phyloP scores from a whole-genome alignment of 495 filamentous ascomycete genomes.

The Penicillium subrubescens region DNA sequence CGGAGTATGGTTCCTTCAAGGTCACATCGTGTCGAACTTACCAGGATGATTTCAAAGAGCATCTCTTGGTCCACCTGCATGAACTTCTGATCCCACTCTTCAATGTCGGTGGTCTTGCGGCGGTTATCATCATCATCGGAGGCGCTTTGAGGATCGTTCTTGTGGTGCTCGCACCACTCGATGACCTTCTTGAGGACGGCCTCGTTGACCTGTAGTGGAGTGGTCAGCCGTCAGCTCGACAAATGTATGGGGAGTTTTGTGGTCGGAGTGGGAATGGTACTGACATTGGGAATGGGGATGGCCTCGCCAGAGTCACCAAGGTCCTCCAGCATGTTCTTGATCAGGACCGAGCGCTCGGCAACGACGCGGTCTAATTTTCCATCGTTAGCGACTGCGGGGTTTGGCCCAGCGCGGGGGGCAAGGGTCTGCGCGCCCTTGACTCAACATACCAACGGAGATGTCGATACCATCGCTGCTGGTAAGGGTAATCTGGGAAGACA shows the following conservation, averaged over 20 bases:
- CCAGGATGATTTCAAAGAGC: conserved; percentile 98
- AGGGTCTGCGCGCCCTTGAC: not conserved
- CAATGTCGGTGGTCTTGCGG: conserved; percentile 98
- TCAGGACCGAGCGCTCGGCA: conserved; percentile 88
- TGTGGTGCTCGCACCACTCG: conserved; percentile 97
- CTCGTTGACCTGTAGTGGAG: conserved; percentile 74
- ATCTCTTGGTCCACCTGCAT: conserved; percentile 99
- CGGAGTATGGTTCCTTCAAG: not conserved
- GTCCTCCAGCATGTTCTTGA: conserved; percentile 98
- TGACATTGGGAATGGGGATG: conserved; percentile 87
- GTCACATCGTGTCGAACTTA: conserved; percentile 49
- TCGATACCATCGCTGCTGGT: conserved; percentile 59
- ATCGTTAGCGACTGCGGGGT: not conserved
- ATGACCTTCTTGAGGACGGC: conserved; percentile 91
- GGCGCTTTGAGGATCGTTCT: conserved; percentile 73
- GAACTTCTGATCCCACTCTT: conserved; percentile 99
- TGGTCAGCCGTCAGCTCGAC: not conserved
- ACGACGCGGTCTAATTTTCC: conserved; percentile 68
- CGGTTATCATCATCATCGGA: conserved; percentile 92
- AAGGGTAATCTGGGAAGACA: conserved; percentile 46
- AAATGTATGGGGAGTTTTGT: not conserved
- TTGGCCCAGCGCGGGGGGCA: not conserved
- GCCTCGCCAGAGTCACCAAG: conserved; percentile 69
- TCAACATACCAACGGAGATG: conserved; percentile 56
- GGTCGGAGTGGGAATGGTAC: conserved; percentile 24